Percentiles rank a stretch among this genome's conserved stretches.
Conservation (phyloP, 2,329 filamentous ascomycete species). For the Talaromyces sp. region DNA sequence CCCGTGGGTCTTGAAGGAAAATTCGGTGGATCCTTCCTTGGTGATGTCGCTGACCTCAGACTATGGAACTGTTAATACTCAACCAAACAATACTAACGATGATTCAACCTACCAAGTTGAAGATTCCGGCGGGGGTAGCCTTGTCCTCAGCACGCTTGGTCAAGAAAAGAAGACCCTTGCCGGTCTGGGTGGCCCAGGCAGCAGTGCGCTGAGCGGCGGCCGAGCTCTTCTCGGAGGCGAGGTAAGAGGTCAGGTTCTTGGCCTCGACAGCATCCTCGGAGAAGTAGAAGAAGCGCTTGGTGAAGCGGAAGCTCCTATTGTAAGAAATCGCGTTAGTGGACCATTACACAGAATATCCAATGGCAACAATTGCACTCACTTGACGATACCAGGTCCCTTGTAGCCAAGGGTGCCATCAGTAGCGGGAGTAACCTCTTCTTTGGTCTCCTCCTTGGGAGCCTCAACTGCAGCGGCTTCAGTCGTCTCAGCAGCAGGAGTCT, state of each 20-base stretch:
- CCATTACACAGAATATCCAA: background rate
- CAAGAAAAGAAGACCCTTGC: conserved; percentile 92
- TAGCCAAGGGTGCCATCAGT: conserved; percentile 83
- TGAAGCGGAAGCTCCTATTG: conserved; percentile 77
- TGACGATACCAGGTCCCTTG: conserved; percentile 86
- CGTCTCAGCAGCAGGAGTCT: conserved; percentile 38
- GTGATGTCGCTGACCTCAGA: conserved; percentile 68
- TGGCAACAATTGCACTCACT: conserved; percentile 61
- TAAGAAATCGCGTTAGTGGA: conserved; percentile 25
- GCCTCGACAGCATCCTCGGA: conserved; percentile 69
- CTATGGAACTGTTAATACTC: conserved; percentile 42
- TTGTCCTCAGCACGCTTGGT: conserved; percentile 82
- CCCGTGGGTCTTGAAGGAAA: conserved; percentile 78
- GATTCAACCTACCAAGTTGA: conserved; percentile 70
- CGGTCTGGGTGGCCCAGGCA: conserved; percentile 89
- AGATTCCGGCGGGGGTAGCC: conserved; percentile 72
- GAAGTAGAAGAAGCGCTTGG: conserved; percentile 93
- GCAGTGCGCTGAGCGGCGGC: conserved; percentile 71
- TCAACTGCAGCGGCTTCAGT: conserved; percentile 33
- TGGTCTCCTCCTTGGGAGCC: conserved; percentile 33
- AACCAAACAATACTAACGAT: conserved; percentile 25
- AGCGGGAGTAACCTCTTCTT: conserved; percentile 61
- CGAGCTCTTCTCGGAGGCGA: conserved; percentile 83
- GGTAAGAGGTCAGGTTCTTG: conserved; percentile 72
- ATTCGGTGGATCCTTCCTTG: conserved; percentile 75